phyloP scores from a whole-genome alignment of 2,329 filamentous ascomycete species.

The Cercospora zeae-maydis region DNA sequence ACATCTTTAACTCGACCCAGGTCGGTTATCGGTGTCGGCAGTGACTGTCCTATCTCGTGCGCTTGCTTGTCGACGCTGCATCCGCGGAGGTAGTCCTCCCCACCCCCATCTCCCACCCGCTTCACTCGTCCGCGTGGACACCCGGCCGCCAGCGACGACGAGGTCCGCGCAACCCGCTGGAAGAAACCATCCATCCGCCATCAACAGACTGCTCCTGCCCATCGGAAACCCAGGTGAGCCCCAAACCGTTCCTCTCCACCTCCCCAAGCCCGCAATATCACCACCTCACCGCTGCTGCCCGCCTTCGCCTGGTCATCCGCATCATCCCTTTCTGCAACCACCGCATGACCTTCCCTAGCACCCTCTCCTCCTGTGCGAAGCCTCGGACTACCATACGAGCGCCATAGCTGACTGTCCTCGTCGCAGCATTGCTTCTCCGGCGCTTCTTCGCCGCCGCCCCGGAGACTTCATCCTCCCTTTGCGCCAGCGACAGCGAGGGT shows the following conservation, averaged over 20 bases:
- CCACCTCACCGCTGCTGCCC: conserved; percentile 13
- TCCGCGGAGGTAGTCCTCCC: conserved; percentile 13
- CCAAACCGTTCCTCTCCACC: conserved; percentile 10
- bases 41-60: conserved; percentile 19
- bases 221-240: conserved; percentile 31
- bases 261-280: conserved; percentile 24
- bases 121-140: background rate
- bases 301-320: conserved; percentile 20
- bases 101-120: background rate
- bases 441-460: conserved; percentile 12
- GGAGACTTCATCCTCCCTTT: conserved; percentile 22
- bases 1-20: conserved; percentile 14
- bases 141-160: conserved; percentile 29
- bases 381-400: background rate
- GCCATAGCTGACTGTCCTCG: conserved; percentile 9
- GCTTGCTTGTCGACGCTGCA: conserved; percentile 11
- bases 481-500: conserved; percentile 32
- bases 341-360: conserved; percentile 8
- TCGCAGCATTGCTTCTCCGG: conserved; percentile 7
- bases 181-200: conserved; percentile 28
- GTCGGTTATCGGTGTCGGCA: conserved; percentile 10
- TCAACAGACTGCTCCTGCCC: conserved; percentile 23
- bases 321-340: conserved; percentile 24
- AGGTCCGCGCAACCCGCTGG: conserved; percentile 16
- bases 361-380: background rate